Base-by-base conservation (phyloP, 805 yeast genomes). In the Candida caryicola region DNA sequence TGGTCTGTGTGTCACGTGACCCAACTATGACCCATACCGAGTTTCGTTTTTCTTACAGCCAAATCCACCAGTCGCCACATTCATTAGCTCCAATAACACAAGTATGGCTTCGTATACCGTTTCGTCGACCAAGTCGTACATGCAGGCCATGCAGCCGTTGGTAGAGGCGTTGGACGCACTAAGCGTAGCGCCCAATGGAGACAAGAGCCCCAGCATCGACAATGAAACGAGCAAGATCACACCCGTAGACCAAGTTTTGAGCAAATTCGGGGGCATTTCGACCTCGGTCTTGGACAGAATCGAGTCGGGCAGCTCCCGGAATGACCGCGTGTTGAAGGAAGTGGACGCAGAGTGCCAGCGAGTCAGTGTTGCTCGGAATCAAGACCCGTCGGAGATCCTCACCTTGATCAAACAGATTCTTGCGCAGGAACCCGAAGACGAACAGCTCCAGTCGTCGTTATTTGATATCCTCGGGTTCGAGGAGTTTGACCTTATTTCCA, bases 401-500 rank as follows among this genome's bases (percentile, higher is more conserved):
- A 53, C 51, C 5, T 45, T 58, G 10, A 59, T 71, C 2, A 43
- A 63, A 31, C 34, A 50, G 49, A 60, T 64, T 1, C 34, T 77
- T 2, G 49, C 54, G 2, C 50, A 68, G 0, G 64, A 65, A 14
- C 47, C 62, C 5, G 62, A 71, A 7, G 82, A 79, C 29, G 84
- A 77, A 25, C 79, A 76, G 27, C 52, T 85, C 9, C 96, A 90
- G 52, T 79, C 85, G 4, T 64, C 77, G 5, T 62, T 93, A 29
- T 79, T 87, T 43, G 96, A 89, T 56, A 69, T 86, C 5, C 59
- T 93, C 1, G 99, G 99, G 0, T 84, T 80, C 49, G 96, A 88
- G 17, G 85, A 87, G 54, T 74, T 93, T 44, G 96, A 88, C 37
- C 60, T 90, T 34, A 85, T 90, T 7, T 73, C 88, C 1, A 74